phyloP scores from a whole-genome alignment of 1,284 basidiomycete genomes.

The Sanghuangporus sanghuang region DNA sequence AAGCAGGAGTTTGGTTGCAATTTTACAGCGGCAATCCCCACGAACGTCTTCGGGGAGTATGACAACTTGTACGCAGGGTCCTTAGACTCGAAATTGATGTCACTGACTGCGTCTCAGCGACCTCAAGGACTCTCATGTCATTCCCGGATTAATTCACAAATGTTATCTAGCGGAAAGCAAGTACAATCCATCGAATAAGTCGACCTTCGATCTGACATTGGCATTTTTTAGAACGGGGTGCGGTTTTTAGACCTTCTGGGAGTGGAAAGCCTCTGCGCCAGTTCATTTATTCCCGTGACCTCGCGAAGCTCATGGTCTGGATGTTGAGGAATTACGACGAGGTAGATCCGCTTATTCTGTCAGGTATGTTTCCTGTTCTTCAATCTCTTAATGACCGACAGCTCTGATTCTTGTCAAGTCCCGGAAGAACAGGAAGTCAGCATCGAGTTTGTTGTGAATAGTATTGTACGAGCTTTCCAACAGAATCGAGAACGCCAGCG shows the following conservation, averaged over 20 bases:
- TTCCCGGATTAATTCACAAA: constrained; percentile 86
- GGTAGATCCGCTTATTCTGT: constrained; percentile 86
- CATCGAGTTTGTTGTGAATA: constrained; percentile 80
- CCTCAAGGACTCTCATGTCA: constrained; percentile 85
- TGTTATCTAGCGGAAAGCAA: constrained; percentile 83
- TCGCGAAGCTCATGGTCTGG: constrained; percentile 92
- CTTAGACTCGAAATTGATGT: not conserved
- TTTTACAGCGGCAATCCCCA: constrained; percentile 90
- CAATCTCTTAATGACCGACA: not conserved
- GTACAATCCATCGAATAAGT: not conserved
- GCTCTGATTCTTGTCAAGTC: constrained; percentile 37
- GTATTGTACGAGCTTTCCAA: constrained; percentile 70
- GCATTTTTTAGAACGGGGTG: constrained; percentile 65
- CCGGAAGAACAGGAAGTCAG: constrained; percentile 88
- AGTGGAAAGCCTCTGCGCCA: constrained; percentile 86
- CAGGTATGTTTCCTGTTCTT: constrained; percentile 44
- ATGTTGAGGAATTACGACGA: constrained; percentile 82
- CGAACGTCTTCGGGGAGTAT: constrained; percentile 84
- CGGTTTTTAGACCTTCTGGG: constrained; percentile 78
- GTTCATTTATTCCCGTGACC: constrained; percentile 91
- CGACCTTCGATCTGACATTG: not conserved
- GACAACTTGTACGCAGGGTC: constrained; percentile 63
- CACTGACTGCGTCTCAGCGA: constrained; percentile 44
- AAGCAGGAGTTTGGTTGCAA: constrained; percentile 86
- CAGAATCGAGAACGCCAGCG: constrained; percentile 46